Evolutionary conservation across 2,329 filamentous ascomycete species (phyloP), one percentile per base, ranked within the genome.

Genomic region (Oidium heveae): DNA sequence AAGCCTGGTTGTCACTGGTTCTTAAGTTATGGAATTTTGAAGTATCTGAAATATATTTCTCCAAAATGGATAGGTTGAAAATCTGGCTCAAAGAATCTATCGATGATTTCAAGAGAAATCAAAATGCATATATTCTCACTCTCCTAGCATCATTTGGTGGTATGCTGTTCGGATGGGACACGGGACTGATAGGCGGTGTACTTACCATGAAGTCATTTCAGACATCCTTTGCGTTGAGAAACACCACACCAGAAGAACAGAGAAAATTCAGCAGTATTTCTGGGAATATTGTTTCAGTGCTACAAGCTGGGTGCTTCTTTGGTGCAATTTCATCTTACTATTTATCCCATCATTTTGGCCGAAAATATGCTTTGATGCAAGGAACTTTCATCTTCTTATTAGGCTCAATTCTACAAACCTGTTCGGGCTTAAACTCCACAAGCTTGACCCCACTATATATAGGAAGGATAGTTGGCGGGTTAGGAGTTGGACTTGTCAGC

Each of bases 151-250:
- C 80, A 66, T 84, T 82, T 57, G 81, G 81, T 57, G 81, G 80
- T 51, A 77, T 76, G 70, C 66, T 72, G 12, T 73, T 77, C 58
- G 75, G 75, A 47, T 77, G 76, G 80, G 63, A 52, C 65, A 80
- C 84, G 66, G 79, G 82, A 63, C 80, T 86, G 10, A 86, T 84
- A 73, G 83, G 80, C 49, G 80, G 80, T 55, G 77, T 89, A 58
- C 69, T 89, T 55, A 85, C 82, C 2, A 73, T 88, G 61, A 68
- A 73, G 20, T 72, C 72, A 10, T 85, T 84, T 60, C 71, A 76
- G 63, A 64, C 66, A 70, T 77, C 66, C 12, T 46, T 46, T 12
- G 43, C 18, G 2, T 46, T 46, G 24, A 22, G 4, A 22, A 46
- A 46, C 18, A n/a, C 15, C 9, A 18, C 43, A 5, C 18, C 18